Percentiles rank a stretch among this genome's conserved stretches.
Evolutionary conservation across 2,329 filamentous ascomycete genomes (phyloP).

Genomic region (Beauveria asiatica): DNA sequence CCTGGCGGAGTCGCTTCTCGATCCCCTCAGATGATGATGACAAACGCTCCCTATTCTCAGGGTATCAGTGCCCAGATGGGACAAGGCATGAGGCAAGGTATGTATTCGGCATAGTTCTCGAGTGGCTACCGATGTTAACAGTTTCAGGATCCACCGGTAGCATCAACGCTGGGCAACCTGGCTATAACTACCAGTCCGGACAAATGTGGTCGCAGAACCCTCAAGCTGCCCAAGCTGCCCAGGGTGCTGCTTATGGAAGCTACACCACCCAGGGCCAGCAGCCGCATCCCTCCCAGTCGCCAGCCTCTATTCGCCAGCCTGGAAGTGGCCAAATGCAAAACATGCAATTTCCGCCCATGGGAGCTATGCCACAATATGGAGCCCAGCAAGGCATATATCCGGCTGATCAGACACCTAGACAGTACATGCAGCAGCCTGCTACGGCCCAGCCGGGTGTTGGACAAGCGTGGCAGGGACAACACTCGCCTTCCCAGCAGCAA

Average conservation of each 20-base stretch:
- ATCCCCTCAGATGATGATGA: constrained; percentile 59
- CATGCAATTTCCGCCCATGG: constrained; percentile 57
- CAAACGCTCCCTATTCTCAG: constrained; percentile 58
- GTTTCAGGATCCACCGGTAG: constrained; percentile 44
- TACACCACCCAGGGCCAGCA: constrained; percentile 47
- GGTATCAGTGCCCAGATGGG: constrained; percentile 61
- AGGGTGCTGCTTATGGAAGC: constrained; percentile 37
- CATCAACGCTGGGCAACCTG: constrained; percentile 40
- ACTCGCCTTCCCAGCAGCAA: constrained; percentile 37
- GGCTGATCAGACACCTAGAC: constrained; percentile 53
- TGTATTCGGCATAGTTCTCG: constrained; percentile 37
- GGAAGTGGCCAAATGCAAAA: constrained; percentile 46
- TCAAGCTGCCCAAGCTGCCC: constrained; percentile 31
- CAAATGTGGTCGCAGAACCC: constrained; percentile 61
- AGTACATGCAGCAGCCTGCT: constrained; percentile 58
- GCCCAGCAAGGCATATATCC: constrained; percentile 51
- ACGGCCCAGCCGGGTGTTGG: constrained; percentile 35
- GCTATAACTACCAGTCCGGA: constrained; percentile 55
- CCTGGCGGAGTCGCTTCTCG: constrained; percentile 52
- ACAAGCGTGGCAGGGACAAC: constrained; percentile 50
- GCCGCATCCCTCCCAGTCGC: constrained; percentile 42
- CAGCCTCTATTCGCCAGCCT: constrained; percentile 51
- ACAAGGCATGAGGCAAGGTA: constrained; percentile 63
- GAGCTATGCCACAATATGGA: constrained; percentile 45
- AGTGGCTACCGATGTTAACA: constrained; percentile 59